A percentile compares a stretch with the other conserved stretches of the same genome.
phyloP scores from a whole-genome alignment of 495 filamentous ascomycete species.

The Platismatia glauca region DNA sequence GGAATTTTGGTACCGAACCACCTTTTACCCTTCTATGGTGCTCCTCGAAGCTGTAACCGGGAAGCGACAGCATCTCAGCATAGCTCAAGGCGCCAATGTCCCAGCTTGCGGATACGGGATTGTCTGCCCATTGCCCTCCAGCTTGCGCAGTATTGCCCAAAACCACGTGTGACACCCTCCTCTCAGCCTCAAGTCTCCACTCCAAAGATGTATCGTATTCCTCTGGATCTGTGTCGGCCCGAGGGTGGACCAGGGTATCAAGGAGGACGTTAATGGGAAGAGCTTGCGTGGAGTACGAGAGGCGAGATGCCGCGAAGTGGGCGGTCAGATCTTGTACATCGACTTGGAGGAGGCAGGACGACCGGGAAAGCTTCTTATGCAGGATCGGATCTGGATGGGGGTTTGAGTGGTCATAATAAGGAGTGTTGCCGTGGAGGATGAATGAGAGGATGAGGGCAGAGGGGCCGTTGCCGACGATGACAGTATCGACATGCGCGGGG shows the following conservation, averaged over 20 bases:
- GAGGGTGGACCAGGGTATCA: conserved; percentile 56
- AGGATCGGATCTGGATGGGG: conserved; percentile 55
- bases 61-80: conserved; percentile 56
- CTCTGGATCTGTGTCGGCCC: conserved; percentile 50
- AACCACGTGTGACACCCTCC: conserved; percentile 48
- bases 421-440: conserved; percentile 58
- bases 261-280: conserved; percentile 56
- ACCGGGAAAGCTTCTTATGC: conserved; percentile 42
- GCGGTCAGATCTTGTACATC: conserved; percentile 44
- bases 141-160: conserved; percentile 45
- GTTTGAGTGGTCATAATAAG: conserved; percentile 44
- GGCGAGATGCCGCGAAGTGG: conserved; percentile 52
- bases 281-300: conserved; percentile 58
- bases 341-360: conserved; percentile 38
- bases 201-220: conserved; percentile 42
- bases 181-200: conserved; percentile 46
- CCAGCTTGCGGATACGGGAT: conserved; percentile 45
- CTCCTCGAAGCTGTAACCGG: conserved; percentile 52
- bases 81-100: conserved; percentile 55
- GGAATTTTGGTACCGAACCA: conserved; percentile 42
- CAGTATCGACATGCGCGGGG: conserved; percentile 26
- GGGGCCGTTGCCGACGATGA: conserved; percentile 51
- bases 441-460: conserved; percentile 59
- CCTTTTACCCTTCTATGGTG: conserved; percentile 39
- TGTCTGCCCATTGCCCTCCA: conserved; percentile 59